Evolutionary conservation across 495 filamentous ascomycete genomes (phyloP).

Genomic region (Penicillium maclennaniae): DNA sequence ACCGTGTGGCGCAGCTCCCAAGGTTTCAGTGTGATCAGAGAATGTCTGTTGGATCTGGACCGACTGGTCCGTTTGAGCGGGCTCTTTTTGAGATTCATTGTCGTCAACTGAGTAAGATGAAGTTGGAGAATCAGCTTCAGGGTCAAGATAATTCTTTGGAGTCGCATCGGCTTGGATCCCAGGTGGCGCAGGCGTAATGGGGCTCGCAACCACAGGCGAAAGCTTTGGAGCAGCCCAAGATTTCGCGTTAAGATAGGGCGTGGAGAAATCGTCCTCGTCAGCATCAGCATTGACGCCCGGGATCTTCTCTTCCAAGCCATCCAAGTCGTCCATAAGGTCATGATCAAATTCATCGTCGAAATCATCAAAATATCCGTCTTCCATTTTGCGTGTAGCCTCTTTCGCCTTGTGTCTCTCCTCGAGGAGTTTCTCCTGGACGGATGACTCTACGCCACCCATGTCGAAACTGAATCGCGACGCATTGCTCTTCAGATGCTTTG

Average conservation of each 20-base stretch:
- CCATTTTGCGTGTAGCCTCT: conserved; percentile 47
- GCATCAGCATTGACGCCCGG: conserved; percentile 69
- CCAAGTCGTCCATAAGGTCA: conserved; percentile 66
- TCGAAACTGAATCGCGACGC: conserved; percentile 92
- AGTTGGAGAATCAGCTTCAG: not conserved
- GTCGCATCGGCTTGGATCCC: conserved; percentile 4
- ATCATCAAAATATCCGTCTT: conserved; percentile 47
- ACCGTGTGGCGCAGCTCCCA: not conserved
- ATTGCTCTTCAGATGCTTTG: conserved; percentile 79
- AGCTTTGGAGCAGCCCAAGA: conserved; percentile 36
- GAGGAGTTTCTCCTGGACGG: conserved; percentile 72
- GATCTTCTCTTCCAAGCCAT: conserved; percentile 70
- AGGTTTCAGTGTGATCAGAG: not conserved
- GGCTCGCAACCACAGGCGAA: conserved; percentile 39
- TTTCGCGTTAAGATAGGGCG: conserved; percentile 21
- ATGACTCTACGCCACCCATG: conserved; percentile 71
- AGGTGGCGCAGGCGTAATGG: conserved; percentile 25
- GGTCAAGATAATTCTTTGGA: not conserved
- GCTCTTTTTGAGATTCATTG: not conserved
- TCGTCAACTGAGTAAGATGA: not conserved
- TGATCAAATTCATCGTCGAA: conserved; percentile 60
- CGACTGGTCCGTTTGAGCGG: not conserved
- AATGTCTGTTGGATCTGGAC: not conserved
- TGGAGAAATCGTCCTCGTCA: conserved; percentile 49
- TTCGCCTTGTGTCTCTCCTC: conserved; percentile 82